A percentile compares a stretch with the other conserved stretches of the same genome.
Evolutionary conservation across 768 basidiomycete genomes (phyloP).

Genomic region (Boletus huronensis): DNA sequence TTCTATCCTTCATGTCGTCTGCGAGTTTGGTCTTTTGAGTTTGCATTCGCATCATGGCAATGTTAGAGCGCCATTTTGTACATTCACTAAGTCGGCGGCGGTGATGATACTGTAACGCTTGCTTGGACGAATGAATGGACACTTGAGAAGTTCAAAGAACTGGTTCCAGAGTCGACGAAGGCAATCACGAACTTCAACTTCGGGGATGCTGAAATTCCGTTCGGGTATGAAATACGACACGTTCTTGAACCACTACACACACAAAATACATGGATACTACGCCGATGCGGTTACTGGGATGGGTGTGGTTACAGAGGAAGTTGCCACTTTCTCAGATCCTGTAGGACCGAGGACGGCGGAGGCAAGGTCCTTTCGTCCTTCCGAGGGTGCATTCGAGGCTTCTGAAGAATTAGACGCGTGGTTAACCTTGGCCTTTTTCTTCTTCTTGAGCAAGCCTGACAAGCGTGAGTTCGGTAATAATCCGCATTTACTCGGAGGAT

Average conservation of each 20-base stretch:
- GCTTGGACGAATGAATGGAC: neutral
- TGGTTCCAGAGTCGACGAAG: neutral
- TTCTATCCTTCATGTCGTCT: neutral
- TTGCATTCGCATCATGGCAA: neutral
- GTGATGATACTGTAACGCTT: neutral
- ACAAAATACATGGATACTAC: slow-evolving; percentile 5
- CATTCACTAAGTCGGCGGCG: neutral
- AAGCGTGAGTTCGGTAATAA: slow-evolving; percentile 18
- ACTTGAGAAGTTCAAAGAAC: neutral
- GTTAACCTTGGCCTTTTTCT: slow-evolving; percentile 59
- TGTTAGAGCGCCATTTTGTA: no score
- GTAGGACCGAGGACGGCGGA: neutral
- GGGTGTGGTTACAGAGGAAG: neutral
- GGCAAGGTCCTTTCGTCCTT: neutral
- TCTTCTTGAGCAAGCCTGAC: slow-evolving; percentile 73
- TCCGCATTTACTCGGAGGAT: neutral
- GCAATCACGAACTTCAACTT: neutral
- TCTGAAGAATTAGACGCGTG: slow-evolving; percentile 16
- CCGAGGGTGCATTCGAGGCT: slow-evolving; percentile 23
- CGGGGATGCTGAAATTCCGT: neutral
- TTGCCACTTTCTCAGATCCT: neutral
- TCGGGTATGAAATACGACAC: neutral
- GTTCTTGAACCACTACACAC: neutral
- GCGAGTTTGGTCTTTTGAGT: neutral
- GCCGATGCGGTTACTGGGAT: slow-evolving; percentile 16